These are phyloP conservation scores for Pichia ethanolica DNA, from an alignment of 805 yeast genomes.

Conservation along the genomic window DNA sequence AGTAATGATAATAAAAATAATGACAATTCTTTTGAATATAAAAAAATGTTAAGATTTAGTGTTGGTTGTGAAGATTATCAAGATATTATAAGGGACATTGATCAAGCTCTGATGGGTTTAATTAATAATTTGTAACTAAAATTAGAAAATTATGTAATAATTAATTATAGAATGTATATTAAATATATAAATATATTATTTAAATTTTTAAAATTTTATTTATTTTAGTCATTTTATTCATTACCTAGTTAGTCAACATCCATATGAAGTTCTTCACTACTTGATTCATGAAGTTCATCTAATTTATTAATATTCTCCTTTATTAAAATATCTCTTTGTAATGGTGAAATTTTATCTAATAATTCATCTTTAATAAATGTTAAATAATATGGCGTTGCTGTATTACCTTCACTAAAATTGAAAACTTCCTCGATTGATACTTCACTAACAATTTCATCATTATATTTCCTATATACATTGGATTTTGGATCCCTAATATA, in stretches of 20 bases:
- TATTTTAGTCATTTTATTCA: too few relatives aligned
- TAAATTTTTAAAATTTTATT: too few relatives aligned
- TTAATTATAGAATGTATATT: too few relatives aligned
- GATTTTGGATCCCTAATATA: slow-evolving; percentile 73
- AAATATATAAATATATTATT: too few relatives aligned
- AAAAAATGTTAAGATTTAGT: slow-evolving; percentile 38
- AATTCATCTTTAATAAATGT: slow-evolving; percentile 69
- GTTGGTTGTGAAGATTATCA: slow-evolving; percentile 48
- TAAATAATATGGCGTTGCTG: slow-evolving; percentile 90
- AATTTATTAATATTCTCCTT: slow-evolving; percentile 2
- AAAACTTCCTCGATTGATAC: slow-evolving; percentile 61
- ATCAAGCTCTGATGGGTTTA: slow-evolving; percentile 30
- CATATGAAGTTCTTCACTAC: not conserved
- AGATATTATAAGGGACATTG: slow-evolving; percentile 43
- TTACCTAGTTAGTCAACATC: slow-evolving; percentile 1
- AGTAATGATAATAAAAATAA: not conserved
- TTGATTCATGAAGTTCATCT: not conserved
- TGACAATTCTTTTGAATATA: not conserved
- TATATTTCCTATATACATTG: slow-evolving; percentile 76
- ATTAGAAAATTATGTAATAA: not conserved
- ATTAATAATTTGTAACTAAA: slow-evolving; percentile 1
- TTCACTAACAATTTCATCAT: slow-evolving; percentile 90
- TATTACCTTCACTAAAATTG: slow-evolving; percentile 58
- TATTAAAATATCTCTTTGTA: slow-evolving; percentile 39
- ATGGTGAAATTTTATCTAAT: slow-evolving; percentile 54